A percentile compares a stretch with the other conserved stretches of the same genome.
Evolutionary conservation across 805 yeast genomes (phyloP).

Genomic region (Yarrowia alimentaria): DNA sequence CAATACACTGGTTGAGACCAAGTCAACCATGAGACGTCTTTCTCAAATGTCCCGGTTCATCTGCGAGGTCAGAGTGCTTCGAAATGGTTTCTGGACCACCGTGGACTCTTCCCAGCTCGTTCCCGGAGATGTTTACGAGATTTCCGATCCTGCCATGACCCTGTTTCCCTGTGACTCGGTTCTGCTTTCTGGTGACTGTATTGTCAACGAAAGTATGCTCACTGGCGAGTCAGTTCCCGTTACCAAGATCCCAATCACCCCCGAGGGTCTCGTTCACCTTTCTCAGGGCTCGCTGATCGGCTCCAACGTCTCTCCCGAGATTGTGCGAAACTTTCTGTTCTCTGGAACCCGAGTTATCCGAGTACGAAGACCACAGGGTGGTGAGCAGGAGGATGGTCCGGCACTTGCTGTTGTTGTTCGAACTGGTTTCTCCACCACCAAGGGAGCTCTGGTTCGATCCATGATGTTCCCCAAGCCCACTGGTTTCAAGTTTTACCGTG

Average conservation of each 20-base stretch:
- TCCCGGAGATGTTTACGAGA: conserved; percentile 94
- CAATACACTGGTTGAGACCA: conserved; percentile 85
- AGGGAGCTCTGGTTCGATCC: conserved; percentile 88
- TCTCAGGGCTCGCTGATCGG: conserved; percentile 41
- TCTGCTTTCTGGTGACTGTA: conserved; percentile 85
- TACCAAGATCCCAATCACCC: conserved; percentile 66
- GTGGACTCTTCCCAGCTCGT: conserved; percentile 74
- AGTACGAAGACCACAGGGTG: conserved; percentile 61
- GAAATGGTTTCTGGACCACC: conserved; percentile 91
- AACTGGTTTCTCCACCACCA: conserved; percentile 93
- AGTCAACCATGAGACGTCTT: conserved; percentile 65
- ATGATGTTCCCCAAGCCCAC: conserved; percentile 96
- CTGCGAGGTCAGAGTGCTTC: conserved; percentile 84
- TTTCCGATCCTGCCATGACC: conserved; percentile 75
- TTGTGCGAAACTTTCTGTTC: conserved; percentile 75
- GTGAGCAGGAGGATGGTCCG: conserved; percentile 52
- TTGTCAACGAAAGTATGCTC: conserved; percentile 95
- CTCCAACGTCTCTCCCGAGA: conserved; percentile 57
- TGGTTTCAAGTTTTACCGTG: conserved; percentile 89
- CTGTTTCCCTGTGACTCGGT: conserved; percentile 87
- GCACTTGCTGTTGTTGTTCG: conserved; percentile 85
- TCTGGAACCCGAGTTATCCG: conserved; percentile 88
- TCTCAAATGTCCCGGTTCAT: conserved; percentile 68
- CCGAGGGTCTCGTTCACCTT: conserved; percentile 51
- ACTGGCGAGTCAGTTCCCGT: conserved; percentile 99